Base-by-base conservation (phyloP, 2,329 filamentous ascomycete species). In the Fusarium fujikuroi region DNA sequence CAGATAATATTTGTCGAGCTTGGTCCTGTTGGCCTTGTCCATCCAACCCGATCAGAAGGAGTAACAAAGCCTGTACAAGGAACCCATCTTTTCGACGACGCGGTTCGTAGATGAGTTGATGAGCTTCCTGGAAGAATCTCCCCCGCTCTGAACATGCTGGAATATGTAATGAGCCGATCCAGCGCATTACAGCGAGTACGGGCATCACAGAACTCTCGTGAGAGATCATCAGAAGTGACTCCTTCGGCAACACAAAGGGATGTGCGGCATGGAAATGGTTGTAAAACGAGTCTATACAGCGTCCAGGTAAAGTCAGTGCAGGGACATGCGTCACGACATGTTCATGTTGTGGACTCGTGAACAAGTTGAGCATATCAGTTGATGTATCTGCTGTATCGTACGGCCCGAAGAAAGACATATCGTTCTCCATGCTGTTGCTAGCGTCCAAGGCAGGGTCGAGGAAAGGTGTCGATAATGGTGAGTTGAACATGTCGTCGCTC, bases 11-110 rank as follows among this genome's bases (percentile, higher is more conserved):
- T 52, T 91, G 86, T 16, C 90, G 86, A 1, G 93, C 92, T 78
- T 90, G 90, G 32, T 90, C 87, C 47, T 92, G 90, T 73, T 95
- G 88, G 76, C 92, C 92, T 72, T 89, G 90, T 9, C 93, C 93
- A 79, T 97, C 93, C 12, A 97, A 85, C 0, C 91, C 91, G 70
- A 97, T 91, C 28, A 94, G 87, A 60, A 94, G 88, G 8, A 97
- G 85, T 49, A 97, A 83, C 79, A 96, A 86, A 7, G 93, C 91
- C 82, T 97, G 95, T 1, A 97, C 90, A 8, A 91, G 84, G 78
- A 90, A 93, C 0, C 87, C 89, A 68, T 91, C 88, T 62, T 85
- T 85, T 8, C 83, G 79, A 3, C 84, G 83, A 8, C 82, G 80
- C 2, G 85, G 83, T 42, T 85, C 82, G 72, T 89, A 86, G 6